Evolutionary conservation across 2,329 filamentous ascomycete genomes (phyloP).

Genomic region (Trichoderma citrinoviride): DNA sequence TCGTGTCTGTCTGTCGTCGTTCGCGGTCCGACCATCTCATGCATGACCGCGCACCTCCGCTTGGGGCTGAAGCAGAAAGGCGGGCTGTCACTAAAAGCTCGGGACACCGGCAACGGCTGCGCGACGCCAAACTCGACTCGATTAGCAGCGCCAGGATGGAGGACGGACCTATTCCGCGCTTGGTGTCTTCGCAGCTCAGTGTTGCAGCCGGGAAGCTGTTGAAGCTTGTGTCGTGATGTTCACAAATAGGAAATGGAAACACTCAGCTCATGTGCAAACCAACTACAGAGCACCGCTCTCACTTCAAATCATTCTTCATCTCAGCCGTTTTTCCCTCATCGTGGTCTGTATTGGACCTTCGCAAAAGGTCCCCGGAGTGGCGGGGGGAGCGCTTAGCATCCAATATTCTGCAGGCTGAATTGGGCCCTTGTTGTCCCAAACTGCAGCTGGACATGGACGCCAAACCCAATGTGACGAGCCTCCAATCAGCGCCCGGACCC

Average conservation of each 20-base stretch:
- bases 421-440: constrained; percentile 1
- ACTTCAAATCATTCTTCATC: not conserved
- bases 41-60: not conserved
- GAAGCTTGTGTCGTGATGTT: not conserved
- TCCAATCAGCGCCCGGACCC: constrained; percentile 4
- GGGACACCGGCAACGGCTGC: constrained; percentile 13
- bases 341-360: not conserved
- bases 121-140: not conserved
- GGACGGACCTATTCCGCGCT: not conserved
- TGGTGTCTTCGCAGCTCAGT: not conserved
- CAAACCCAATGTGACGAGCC: not conserved
- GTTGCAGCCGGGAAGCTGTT: not conserved
- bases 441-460: not conserved
- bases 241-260: not conserved
- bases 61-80: not conserved
- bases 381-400: not conserved
- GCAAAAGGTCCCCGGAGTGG: not conserved
- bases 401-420: constrained; percentile 20
- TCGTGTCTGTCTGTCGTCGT: not conserved
- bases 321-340: not conserved
- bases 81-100: not conserved
- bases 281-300: not conserved
- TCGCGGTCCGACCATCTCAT: not conserved
- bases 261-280: not conserved
- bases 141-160: constrained; percentile 3